These are phyloP conservation scores for Irpex lacteus DNA, from an alignment of 1,284 basidiomycete species.

Conservation along the genomic window DNA sequence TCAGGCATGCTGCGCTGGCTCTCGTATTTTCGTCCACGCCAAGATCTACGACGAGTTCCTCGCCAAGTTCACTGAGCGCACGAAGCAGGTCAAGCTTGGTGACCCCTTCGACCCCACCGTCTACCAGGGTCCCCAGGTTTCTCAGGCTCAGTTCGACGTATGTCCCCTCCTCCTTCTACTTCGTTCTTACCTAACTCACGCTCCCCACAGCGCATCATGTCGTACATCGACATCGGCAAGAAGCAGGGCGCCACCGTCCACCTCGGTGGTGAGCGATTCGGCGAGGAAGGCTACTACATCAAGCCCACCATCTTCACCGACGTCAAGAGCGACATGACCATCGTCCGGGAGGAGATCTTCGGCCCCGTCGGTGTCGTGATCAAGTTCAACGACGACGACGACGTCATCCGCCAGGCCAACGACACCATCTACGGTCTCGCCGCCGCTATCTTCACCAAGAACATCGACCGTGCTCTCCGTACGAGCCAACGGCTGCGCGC, in stretches of 20 bases:
- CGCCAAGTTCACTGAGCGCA: conserved; percentile 55
- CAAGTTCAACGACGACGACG: conserved; percentile 66
- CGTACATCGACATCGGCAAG: conserved; percentile 86
- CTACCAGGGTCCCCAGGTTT: conserved; percentile 90
- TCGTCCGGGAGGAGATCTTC: conserved; percentile 90
- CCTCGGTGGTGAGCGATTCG: conserved; percentile 74
- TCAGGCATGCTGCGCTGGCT: conserved; percentile 84
- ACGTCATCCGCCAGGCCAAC: conserved; percentile 77
- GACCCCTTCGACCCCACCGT: conserved; percentile 76
- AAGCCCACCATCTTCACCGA: conserved; percentile 87
- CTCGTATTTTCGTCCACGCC: conserved; percentile 83
- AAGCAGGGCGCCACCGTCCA: conserved; percentile 80
- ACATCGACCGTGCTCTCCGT: conserved; percentile 74
- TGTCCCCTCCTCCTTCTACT: conserved; percentile 10
- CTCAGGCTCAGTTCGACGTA: conserved; percentile 64
- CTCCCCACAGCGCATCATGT: conserved; percentile 70
- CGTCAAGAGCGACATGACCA: conserved; percentile 77
- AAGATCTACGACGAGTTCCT: conserved; percentile 82
- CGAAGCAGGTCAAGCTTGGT: conserved; percentile 62
- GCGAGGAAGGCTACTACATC: conserved; percentile 75
- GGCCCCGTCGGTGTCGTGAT: conserved; percentile 79
- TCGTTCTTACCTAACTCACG: conserved; percentile 2
- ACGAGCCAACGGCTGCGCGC: conserved; percentile 79
- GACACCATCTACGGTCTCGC: conserved; percentile 80
- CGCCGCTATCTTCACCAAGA: conserved; percentile 82